Conservation (phyloP, 345 rosid species). For the Tarenaya hassleriana region DNA sequence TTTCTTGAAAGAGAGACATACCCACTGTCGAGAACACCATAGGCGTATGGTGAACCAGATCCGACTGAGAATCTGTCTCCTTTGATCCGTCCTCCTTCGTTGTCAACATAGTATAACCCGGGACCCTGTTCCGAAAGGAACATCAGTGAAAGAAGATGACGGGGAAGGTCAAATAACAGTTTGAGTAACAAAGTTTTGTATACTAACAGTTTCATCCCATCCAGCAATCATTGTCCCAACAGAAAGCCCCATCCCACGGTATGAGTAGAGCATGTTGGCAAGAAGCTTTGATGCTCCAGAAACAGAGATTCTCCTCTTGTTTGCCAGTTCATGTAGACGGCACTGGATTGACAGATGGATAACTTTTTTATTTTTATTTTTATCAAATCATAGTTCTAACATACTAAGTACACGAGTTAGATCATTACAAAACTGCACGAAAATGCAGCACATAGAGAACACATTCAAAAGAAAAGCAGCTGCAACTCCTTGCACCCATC, state of each 20-base stretch:
- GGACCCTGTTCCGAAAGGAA: slow-evolving; percentile 64
- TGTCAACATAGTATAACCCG: slow-evolving; percentile 93
- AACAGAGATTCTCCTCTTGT: slow-evolving; percentile 96
- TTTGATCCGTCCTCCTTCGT: slow-evolving; percentile 96
- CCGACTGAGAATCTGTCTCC: slow-evolving; percentile 97
- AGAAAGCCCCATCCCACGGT: slow-evolving; percentile 97
- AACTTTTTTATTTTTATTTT: no score
- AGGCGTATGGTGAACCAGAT: slow-evolving; percentile 99
- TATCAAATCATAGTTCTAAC: no score
- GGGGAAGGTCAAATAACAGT: slow-evolving; percentile 15
- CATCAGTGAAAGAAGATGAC: not conserved
- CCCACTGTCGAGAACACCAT: slow-evolving; percentile 96
- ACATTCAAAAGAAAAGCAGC: not conserved
- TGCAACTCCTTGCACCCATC: slow-evolving; percentile 1
- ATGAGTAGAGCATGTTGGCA: slow-evolving; percentile 95
- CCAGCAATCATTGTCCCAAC: slow-evolving; percentile 99
- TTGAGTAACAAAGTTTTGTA: slow-evolving; percentile 12
- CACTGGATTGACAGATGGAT: slow-evolving; percentile 44
- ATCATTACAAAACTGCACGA: not conserved
- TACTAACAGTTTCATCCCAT: slow-evolving; percentile 91
- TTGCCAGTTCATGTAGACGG: slow-evolving; percentile 94
- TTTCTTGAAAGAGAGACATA: slow-evolving; percentile 24
- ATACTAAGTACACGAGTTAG: no score
- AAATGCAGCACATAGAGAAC: not conserved
- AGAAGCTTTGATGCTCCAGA: slow-evolving; percentile 96